These are phyloP conservation scores for Chaetomium sp. DNA, from an alignment of 2,329 filamentous ascomycete genomes.

Conservation along the genomic window DNA sequence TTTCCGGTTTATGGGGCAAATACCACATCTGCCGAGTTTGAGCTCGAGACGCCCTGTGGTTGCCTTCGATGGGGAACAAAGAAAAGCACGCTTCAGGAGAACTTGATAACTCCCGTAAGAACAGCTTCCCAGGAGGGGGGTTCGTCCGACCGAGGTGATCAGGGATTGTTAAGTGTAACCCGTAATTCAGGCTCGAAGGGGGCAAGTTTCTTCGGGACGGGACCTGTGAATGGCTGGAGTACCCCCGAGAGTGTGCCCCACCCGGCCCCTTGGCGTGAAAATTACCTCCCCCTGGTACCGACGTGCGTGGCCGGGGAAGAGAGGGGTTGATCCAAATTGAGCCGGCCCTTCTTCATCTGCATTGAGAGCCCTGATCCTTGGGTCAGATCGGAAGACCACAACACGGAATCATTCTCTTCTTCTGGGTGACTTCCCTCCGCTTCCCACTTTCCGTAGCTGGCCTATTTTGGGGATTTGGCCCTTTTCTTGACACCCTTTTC, in stretches of 20 bases:
- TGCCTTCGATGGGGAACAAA: neutral
- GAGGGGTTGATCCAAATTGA: conserved; percentile 5
- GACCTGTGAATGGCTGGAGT: conserved; percentile 2
- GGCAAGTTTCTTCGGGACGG: neutral
- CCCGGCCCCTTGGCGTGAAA: neutral
- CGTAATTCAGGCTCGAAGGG: neutral
- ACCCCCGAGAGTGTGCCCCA: neutral
- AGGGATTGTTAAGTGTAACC: neutral
- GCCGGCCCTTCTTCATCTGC: conserved; percentile 10
- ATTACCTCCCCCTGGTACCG: neutral
- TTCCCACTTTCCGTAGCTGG: neutral
- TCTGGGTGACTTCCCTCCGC: neutral
- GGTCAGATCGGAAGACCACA: conserved; percentile 5
- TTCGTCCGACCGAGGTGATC: neutral
- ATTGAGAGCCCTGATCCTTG: conserved; percentile 10
- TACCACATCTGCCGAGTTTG: neutral
- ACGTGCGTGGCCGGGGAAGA: neutral
- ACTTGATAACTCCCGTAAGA: too few relatives aligned
- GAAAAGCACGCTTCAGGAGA: neutral
- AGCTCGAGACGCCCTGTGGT: conserved; percentile 1
- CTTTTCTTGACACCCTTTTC: conserved; percentile 6
- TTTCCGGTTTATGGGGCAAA: too few relatives aligned
- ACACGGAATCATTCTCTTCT: conserved; percentile 3
- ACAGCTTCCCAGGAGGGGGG: too few relatives aligned
- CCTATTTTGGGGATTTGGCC: neutral